A percentile compares a stretch with the other conserved stretches of the same genome.
These are phyloP conservation scores for Middelhovenomyces tepae DNA, from an alignment of 805 yeast genomes.

Conservation along the genomic window DNA sequence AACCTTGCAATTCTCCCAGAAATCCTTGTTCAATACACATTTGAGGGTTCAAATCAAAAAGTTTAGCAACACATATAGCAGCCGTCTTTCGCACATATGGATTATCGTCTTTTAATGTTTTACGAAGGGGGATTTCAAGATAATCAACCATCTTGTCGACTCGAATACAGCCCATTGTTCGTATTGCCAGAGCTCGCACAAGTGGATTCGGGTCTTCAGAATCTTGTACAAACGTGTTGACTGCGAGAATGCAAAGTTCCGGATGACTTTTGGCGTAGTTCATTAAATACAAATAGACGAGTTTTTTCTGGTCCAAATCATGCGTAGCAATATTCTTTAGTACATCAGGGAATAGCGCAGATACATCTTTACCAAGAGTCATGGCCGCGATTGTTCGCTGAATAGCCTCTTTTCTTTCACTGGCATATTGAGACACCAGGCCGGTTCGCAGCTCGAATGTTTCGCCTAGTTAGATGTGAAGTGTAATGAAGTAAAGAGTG, in stretches of 20 bases:
- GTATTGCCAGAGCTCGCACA: slow-evolving; percentile 88
- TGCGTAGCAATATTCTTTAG: slow-evolving; percentile 94
- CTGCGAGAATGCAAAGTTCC: slow-evolving; percentile 90
- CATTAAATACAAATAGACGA: slow-evolving; percentile 91
- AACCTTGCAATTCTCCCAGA: slow-evolving; percentile 50
- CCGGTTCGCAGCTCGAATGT: slow-evolving; percentile 87
- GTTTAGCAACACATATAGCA: slow-evolving; percentile 91
- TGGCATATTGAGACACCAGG: slow-evolving; percentile 87
- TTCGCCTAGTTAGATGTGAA: no score
- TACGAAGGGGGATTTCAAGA: slow-evolving; percentile 78
- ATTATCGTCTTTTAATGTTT: slow-evolving; percentile 83
- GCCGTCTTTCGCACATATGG: slow-evolving; percentile 98
- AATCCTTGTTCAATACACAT: slow-evolving; percentile 85
- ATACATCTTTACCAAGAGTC: slow-evolving; percentile 97
- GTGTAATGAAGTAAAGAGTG: no score
- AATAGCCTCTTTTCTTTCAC: slow-evolving; percentile 91
- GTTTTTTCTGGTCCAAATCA: slow-evolving; percentile 91
- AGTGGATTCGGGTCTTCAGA: slow-evolving; percentile 95
- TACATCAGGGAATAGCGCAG: slow-evolving; percentile 90
- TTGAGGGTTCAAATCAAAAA: slow-evolving; percentile 75
- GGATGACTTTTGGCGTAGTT: slow-evolving; percentile 96
- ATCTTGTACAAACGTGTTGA: slow-evolving; percentile 91
- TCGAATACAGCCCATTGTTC: slow-evolving; percentile 98
- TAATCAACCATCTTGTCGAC: slow-evolving; percentile 94
- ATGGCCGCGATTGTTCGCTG: slow-evolving; percentile 95